A percentile compares a stretch with the other conserved stretches of the same genome.
phyloP scores from a whole-genome alignment of 768 basidiomycete species.

The Lentinula lateritia region DNA sequence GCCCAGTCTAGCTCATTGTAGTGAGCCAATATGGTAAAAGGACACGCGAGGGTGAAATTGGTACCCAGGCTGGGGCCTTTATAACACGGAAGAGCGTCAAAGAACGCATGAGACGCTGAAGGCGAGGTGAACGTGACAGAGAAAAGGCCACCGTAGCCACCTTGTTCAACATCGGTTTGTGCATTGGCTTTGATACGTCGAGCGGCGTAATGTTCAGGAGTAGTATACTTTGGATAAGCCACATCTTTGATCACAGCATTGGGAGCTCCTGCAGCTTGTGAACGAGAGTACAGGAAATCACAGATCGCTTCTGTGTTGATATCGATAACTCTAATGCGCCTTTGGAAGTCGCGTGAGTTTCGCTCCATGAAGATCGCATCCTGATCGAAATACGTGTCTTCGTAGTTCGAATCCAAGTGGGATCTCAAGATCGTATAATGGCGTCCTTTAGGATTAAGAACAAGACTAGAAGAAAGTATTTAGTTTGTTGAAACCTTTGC shows the following conservation, averaged over 20 bases:
- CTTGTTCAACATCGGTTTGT: slow-evolving; percentile 27
- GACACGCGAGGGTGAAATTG: slow-evolving; percentile 93
- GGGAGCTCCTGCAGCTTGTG: slow-evolving; percentile 31
- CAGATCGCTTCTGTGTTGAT: slow-evolving; percentile 78
- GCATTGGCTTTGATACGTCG: slow-evolving; percentile 48
- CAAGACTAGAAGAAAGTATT: slow-evolving; percentile 47
- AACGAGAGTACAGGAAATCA: slow-evolving; percentile 65
- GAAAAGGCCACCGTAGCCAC: slow-evolving; percentile 84
- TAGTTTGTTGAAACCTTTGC: neutral
- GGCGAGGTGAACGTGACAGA: slow-evolving; percentile 75
- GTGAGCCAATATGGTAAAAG: slow-evolving; percentile 91
- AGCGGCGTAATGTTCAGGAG: slow-evolving; percentile 62
- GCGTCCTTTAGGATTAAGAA: slow-evolving; percentile 75
- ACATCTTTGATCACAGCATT: slow-evolving; percentile 68
- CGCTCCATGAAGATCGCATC: slow-evolving; percentile 97
- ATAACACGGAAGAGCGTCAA: slow-evolving; percentile 72
- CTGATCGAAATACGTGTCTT: slow-evolving; percentile 85
- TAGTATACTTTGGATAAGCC: slow-evolving; percentile 84
- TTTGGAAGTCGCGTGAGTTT: slow-evolving; percentile 89
- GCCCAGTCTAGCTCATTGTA: slow-evolving; percentile 92
- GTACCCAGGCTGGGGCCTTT: slow-evolving; percentile 94
- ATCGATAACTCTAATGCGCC: slow-evolving; percentile 73
- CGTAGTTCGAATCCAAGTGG: slow-evolving; percentile 53
- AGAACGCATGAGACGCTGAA: slow-evolving; percentile 72
- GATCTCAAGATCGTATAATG: slow-evolving; percentile 65